These are phyloP conservation scores for Pseudogymnoascus verrucosus DNA, from an alignment of 2,329 filamentous ascomycete genomes.

Conservation along the genomic window DNA sequence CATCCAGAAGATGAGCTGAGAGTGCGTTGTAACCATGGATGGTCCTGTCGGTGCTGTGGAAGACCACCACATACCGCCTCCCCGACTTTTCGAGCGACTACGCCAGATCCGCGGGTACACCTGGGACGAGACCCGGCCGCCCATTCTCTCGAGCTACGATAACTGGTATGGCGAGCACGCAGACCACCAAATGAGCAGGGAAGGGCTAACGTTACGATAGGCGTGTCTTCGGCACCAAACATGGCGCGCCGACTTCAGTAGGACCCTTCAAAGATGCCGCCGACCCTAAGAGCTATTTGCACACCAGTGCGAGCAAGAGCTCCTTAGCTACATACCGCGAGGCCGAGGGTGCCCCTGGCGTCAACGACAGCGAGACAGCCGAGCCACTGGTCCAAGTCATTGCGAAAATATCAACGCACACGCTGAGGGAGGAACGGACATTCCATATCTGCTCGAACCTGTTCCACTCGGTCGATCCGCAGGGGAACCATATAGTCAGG, in stretches of 20 bases:
- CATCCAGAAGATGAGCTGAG: conserved; percentile 10
- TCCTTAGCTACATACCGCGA: neutral
- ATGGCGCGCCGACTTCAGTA: conserved; percentile 29
- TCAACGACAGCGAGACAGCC: conserved; percentile 14
- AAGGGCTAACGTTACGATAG: conserved; percentile 28
- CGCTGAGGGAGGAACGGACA: conserved; percentile 75
- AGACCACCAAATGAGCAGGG: neutral
- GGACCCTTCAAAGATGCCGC: conserved; percentile 26
- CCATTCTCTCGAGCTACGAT: conserved; percentile 68
- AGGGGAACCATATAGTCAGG: conserved; percentile 67
- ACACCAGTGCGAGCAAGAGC: neutral
- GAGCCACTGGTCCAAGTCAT: conserved; percentile 45
- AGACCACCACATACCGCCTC: conserved; percentile 48
- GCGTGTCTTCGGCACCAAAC: conserved; percentile 57
- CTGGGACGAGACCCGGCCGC: conserved; percentile 59
- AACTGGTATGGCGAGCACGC: conserved; percentile 57
- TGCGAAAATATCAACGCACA: conserved; percentile 74
- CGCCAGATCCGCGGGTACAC: conserved; percentile 65
- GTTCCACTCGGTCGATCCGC: conserved; percentile 61
- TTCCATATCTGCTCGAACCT: conserved; percentile 75
- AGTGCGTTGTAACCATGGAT: conserved; percentile 18
- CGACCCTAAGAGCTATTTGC: conserved; percentile 9
- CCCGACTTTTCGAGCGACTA: conserved; percentile 64
- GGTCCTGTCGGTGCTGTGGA: conserved; percentile 19
- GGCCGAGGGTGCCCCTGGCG: neutral